A percentile compares a stretch with the other conserved stretches of the same genome.
phyloP scores from a whole-genome alignment of 352 stramenopile genomes.

The Phytophthora citrophthora region DNA sequence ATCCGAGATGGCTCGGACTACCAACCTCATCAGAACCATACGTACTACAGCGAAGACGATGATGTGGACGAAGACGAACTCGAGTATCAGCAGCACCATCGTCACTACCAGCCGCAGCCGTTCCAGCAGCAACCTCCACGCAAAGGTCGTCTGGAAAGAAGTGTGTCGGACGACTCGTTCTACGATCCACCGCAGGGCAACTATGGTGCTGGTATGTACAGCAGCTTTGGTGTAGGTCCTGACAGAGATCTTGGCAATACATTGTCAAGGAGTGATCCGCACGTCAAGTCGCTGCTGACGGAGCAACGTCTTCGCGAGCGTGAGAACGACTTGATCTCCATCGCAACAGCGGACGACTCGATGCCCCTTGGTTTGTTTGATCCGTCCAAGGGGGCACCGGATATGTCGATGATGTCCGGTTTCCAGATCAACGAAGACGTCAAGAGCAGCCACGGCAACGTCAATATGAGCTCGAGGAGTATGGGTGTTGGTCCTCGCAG shows the following conservation, averaged over 20 bases:
- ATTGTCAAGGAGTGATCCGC: conserved; percentile 38
- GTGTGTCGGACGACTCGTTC: conserved; percentile 36
- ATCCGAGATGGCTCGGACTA: conserved; percentile 38
- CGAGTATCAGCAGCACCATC: conserved; percentile 46
- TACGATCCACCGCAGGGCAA: conserved; percentile 29
- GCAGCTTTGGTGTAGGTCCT: conserved; percentile 13
- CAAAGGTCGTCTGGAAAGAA: conserved; percentile 30
- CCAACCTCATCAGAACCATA: conserved; percentile 44
- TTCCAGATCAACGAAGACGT: conserved; percentile 34
- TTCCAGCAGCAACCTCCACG: conserved; percentile 27
- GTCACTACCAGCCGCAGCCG: conserved; percentile 36
- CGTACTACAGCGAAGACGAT: conserved; percentile 42
- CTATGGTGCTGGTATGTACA: conserved; percentile 30
- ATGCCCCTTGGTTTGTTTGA: conserved; percentile 42
- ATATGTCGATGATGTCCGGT: conserved; percentile 25
- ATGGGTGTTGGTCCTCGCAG: conserved; percentile 32
- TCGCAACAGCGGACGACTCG: conserved; percentile 57
- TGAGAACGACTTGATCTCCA: conserved; percentile 69
- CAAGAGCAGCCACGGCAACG: conserved; percentile 25
- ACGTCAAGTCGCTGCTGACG: conserved; percentile 64
- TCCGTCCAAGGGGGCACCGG: conserved; percentile 36
- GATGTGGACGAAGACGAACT: conserved; percentile 42
- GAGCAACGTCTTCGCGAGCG: conserved; percentile 70
- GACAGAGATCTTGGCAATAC: conserved; percentile 21
- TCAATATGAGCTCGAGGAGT: conserved; percentile 29